Conservation (phyloP, 75 land plant genomes). For the Pinus albicaulis region DNA sequence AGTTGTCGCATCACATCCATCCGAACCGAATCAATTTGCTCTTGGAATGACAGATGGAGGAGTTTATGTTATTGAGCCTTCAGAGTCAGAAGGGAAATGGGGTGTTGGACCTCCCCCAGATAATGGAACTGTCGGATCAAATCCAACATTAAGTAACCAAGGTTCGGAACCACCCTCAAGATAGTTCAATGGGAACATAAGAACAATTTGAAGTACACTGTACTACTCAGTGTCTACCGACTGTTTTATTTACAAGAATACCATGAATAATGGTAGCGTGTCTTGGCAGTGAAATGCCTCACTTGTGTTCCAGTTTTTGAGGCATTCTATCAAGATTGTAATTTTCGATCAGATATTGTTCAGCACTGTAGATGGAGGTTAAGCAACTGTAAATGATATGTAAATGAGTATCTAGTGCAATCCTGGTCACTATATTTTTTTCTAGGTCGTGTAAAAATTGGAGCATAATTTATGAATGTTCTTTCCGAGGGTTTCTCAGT, state of each 20-base stretch:
- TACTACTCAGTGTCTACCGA: neutral
- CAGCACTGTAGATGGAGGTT: slow-evolving; percentile 2
- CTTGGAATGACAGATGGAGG: slow-evolving; percentile 83
- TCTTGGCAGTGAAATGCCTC: neutral
- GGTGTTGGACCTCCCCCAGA: slow-evolving; percentile 7
- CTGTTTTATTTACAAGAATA: neutral
- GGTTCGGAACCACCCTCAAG: slow-evolving; percentile 9
- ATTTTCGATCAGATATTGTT: neutral
- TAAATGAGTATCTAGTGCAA: neutral
- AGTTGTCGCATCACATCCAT: slow-evolving; percentile 80
- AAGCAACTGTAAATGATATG: slow-evolving; percentile 1
- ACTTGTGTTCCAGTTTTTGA: neutral
- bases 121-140: slow-evolving; percentile 8
- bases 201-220: neutral
- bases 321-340: neutral
- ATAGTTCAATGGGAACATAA: neutral
- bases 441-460: slow-evolving; percentile 5
- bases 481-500: slow-evolving; percentile 3
- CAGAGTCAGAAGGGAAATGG: slow-evolving; percentile 14
- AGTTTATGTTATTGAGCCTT: slow-evolving; percentile 72
- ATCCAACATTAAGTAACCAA: slow-evolving; percentile 10
- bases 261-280: neutral
- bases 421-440: neutral
- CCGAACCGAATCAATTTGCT: slow-evolving; percentile 76
- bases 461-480: neutral